A percentile compares a stretch with the other conserved stretches of the same genome.
Conservation (phyloP, 169 alveolate genomes). For the Eimeria acervulina region DNA sequence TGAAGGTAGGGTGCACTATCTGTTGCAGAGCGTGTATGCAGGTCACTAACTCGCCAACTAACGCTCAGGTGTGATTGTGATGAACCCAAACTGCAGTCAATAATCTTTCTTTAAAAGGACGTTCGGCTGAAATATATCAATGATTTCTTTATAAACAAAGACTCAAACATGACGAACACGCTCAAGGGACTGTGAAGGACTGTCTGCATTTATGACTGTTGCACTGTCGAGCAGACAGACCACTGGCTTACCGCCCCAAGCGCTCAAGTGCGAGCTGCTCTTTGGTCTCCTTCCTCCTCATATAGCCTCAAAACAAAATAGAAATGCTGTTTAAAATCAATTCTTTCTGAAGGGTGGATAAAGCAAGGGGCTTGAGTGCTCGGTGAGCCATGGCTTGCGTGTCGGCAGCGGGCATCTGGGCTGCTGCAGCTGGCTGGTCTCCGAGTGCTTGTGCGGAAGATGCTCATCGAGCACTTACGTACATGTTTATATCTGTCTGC, state of each 20-base stretch:
- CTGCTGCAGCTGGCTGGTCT: constrained; percentile 3
- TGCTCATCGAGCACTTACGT: neutral
- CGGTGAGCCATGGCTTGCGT: neutral
- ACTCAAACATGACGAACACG: neutral
- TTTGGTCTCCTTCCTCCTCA: neutral
- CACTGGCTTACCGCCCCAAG: neutral
- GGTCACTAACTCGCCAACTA: neutral
- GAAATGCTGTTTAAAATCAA: neutral
- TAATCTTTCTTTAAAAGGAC: neutral
- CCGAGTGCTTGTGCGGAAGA: neutral
- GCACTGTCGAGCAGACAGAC: neutral
- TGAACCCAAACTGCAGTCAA: neutral
- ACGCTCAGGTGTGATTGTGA: neutral
- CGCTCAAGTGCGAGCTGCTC: neutral
- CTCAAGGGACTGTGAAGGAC: neutral
- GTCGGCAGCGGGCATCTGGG: constrained; percentile 19
- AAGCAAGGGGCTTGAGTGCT: neutral
- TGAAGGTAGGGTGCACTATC: neutral
- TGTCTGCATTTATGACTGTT: neutral
- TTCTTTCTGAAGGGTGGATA: neutral
- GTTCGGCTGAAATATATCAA: neutral
- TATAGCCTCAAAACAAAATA: neutral
- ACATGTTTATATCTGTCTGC: neutral
- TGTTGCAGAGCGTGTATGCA: neutral
- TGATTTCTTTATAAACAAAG: neutral